Evolutionary conservation across 108 stramenopile species (phyloP).

Genomic region (Nitzschia putrida): DNA sequence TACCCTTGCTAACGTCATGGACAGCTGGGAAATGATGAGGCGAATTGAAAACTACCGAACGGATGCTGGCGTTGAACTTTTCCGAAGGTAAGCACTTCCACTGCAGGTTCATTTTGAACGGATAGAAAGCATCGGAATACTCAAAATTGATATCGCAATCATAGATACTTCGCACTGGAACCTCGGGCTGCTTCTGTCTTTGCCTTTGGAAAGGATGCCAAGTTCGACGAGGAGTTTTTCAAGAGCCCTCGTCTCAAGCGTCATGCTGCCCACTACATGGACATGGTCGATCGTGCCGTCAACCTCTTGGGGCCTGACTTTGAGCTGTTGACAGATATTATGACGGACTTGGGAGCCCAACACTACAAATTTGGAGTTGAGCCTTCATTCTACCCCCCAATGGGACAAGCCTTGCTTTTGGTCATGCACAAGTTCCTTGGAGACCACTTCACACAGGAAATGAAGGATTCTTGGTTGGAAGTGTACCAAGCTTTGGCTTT

Average conservation of each 20-base stretch:
- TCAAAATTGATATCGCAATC: background rate
- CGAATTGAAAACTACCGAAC: slow-evolving; percentile 32
- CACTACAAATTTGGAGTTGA: slow-evolving; percentile 48
- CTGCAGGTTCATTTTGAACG: background rate
- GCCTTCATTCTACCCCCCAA: slow-evolving; percentile 37
- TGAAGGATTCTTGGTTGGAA: slow-evolving; percentile 37
- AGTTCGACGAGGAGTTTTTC: slow-evolving; percentile 21
- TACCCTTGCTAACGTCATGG: slow-evolving; percentile 35
- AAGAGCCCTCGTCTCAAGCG: slow-evolving; percentile 12
- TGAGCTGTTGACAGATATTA: slow-evolving; percentile 41
- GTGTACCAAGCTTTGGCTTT: slow-evolving; percentile 24
- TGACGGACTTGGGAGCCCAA: slow-evolving; percentile 40
- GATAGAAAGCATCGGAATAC: background rate
- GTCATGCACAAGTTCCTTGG: slow-evolving; percentile 39
- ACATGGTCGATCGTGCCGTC: slow-evolving; percentile 38
- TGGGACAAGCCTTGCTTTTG: slow-evolving; percentile 45
- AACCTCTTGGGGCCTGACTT: slow-evolving; percentile 49
- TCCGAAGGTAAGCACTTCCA: slow-evolving; percentile 25
- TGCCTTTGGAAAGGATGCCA: slow-evolving; percentile 16
- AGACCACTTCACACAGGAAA: slow-evolving; percentile 32
- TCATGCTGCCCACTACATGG: slow-evolving; percentile 26
- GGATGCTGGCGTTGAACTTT: slow-evolving; percentile 23
- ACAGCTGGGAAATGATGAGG: slow-evolving; percentile 38
- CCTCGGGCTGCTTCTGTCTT: slow-evolving; percentile 35
- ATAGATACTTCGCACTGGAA: slow-evolving; percentile 30